A percentile compares a stretch with the other conserved stretches of the same genome.
Evolutionary conservation across 495 filamentous ascomycete species (phyloP).

Genomic region (Podospora tetraspora): DNA sequence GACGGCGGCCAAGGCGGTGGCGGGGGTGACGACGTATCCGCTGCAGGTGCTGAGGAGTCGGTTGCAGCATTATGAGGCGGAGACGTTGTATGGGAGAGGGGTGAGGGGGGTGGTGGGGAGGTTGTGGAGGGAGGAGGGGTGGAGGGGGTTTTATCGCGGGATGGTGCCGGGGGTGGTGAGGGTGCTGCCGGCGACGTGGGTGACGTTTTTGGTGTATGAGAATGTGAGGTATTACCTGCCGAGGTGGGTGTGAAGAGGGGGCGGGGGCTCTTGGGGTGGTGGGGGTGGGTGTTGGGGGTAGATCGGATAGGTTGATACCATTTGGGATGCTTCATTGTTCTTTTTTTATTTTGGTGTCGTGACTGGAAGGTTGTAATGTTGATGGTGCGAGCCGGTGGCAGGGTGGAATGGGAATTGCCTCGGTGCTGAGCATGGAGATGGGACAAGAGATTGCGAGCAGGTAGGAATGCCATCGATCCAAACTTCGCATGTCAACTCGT

Average conservation of each 20-base stretch:
- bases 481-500: neutral
- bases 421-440: neutral
- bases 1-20: slow-evolving; percentile 78
- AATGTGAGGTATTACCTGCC: slow-evolving; percentile 72
- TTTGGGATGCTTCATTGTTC: neutral
- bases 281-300: neutral
- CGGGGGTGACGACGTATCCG: slow-evolving; percentile 83
- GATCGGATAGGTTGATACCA: slow-evolving; percentile 5
- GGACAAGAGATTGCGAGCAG: neutral
- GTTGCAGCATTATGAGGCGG: slow-evolving; percentile 81
- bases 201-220: slow-evolving; percentile 98
- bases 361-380: neutral
- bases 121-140: slow-evolving; percentile 73
- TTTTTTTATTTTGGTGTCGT: neutral
- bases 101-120: slow-evolving; percentile 63
- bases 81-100: slow-evolving; percentile 59
- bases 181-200: slow-evolving; percentile 90
- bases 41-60: slow-evolving; percentile 86
- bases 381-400: neutral
- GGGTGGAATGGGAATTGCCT: neutral
- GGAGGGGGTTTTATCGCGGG: slow-evolving; percentile 87
- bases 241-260: slow-evolving; percentile 21
- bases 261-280: no score
- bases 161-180: slow-evolving; percentile 80
- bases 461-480: neutral